Evolutionary conservation across 345 rosid genomes (phyloP), one percentile per base, ranked within the genome.

Genomic region (Populus pruinosa): DNA sequence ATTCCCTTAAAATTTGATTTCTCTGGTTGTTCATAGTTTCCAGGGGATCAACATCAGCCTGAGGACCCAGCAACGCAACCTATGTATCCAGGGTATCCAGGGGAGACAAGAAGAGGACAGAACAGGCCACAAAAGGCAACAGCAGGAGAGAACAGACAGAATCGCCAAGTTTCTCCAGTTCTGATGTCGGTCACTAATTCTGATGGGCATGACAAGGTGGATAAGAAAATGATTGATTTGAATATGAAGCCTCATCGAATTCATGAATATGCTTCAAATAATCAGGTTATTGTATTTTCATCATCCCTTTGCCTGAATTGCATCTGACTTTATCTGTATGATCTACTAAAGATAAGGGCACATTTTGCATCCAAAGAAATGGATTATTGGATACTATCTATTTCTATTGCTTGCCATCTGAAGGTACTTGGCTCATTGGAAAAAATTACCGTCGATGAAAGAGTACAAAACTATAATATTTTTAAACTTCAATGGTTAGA

Each of bases 231-330:
- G 91, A 90, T 94, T 13, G 97, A 94, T 85, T 87, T 94, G 84
- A 94, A 94, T 73, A 87, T 86, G 80, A 89, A 88, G 81, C 96
- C 97, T 62, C 82, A 81, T 31, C 79, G 91, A 71, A 64, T 81
- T 70, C 88, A 86, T 14, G 91, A 85, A 6, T 90, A 89, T 73
- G 83, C 87, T 85, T 80, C 90, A 69, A 87, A 83, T 77, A 80
- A 87, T 84, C 85, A 91, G 88, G 97, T 94, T 77, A 65, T 83
- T 50, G 47, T 61, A 5, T 41, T 17, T 33, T 39, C 61, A 27
- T 70, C 18, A 2, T 39, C 17, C 38, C 36, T 27, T 2, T n/a
- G 14, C 35, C 33, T 67, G 41, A 27, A 55, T 50, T 36, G 38
- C 2, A 67, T 43, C 27, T 12, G 47, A 9, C 44, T 43, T 2